Evolutionary conservation across 2,329 filamentous ascomycete genomes (phyloP), one percentile per base, ranked within the genome.

Genomic region (Hortaea sp.): DNA sequence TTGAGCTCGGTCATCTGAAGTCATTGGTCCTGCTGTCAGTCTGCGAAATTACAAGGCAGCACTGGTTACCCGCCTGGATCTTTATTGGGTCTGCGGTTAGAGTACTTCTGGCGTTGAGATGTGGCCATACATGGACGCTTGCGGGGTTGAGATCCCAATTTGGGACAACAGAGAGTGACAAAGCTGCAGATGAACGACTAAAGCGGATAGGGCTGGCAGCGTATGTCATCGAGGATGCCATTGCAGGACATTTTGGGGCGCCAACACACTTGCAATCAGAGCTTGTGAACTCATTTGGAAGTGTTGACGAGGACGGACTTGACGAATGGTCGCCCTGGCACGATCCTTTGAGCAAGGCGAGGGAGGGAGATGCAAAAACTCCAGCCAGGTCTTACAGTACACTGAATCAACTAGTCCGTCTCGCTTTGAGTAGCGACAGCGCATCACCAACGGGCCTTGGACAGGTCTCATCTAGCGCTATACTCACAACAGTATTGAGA

Each of bases 261-360:
- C 63, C 68, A 7, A 69, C 75, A 2, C 74, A 76, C 57, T 67
- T 82, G 5, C 66, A 65, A 46, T 58, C 64, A 7, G 66, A 69
- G 10, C 73, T 78, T 43, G 60, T 77, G 28, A 62, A 68, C n/a
- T 61, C 64, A 34, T 9, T 46, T 11, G 44, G 44, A 10, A 28
- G 29, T 2, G 66, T 84, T 2, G 71, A 77, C 28, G 81, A 85
- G 60, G 79, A 84, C 54, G 81, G 81, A 1, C 66, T 82, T 13
- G 84, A 87, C 57, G 82, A 87, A 65, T 87, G 83, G 83, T 79
- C 84, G 53, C 78, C 81, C 1, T 88, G 84, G 84, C 70, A 72
- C 12, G 76, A 79, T 43, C 59, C 60, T 27, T 43, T 53, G 29
- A 39, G 40, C 27, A 47, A 42, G 13, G 38, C 48, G 9, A 41